A percentile compares a stretch with the other conserved stretches of the same genome.
These are phyloP conservation scores for Coemansia sp. DNA, from an alignment of 192 early-diverging fungal genomes.

Conservation along the genomic window DNA sequence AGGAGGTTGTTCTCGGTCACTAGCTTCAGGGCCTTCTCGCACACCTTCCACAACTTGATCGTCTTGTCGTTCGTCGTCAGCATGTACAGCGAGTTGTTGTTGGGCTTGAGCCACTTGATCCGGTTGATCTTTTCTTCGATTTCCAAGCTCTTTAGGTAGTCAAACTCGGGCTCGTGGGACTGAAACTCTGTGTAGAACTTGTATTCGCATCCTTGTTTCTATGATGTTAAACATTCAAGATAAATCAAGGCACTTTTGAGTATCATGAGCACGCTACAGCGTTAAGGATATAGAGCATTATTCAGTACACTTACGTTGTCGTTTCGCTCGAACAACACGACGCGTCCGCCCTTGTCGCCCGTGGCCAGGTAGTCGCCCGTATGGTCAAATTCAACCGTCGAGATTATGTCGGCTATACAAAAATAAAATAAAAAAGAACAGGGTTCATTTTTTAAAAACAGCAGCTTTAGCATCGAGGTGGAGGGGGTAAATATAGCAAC, in stretches of 20 bases:
- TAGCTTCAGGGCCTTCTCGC: slow-evolving; percentile 95
- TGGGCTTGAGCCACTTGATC: slow-evolving; percentile 97
- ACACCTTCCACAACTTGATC: slow-evolving; percentile 99
- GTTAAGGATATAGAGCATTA: neutral
- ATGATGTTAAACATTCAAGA: slow-evolving; percentile 1
- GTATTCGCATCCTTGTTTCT: slow-evolving; percentile 99
- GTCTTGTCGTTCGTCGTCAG: slow-evolving; percentile 99
- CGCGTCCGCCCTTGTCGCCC: slow-evolving; percentile 96
- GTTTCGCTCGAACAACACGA: slow-evolving; percentile 98
- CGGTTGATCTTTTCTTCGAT: slow-evolving; percentile 99
- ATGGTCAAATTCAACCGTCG: slow-evolving; percentile 97
- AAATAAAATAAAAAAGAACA: neutral
- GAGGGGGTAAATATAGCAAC: neutral
- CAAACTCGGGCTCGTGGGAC: slow-evolving; percentile 99
- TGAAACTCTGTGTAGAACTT: slow-evolving; percentile 99
- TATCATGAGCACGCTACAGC: neutral
- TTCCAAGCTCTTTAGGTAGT: slow-evolving; percentile 98
- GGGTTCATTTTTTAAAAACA: neutral
- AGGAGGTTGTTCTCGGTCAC: slow-evolving; percentile 91
- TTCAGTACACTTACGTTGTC: slow-evolving; percentile 77
- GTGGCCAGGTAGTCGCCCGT: slow-evolving; percentile 97
- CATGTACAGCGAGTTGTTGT: slow-evolving; percentile 96
- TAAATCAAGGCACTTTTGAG: neutral
- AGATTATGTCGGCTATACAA: slow-evolving; percentile 94
- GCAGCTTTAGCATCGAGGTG: neutral